Evolutionary conservation across 768 basidiomycete genomes (phyloP).

Genomic region (Calocera cornea): DNA sequence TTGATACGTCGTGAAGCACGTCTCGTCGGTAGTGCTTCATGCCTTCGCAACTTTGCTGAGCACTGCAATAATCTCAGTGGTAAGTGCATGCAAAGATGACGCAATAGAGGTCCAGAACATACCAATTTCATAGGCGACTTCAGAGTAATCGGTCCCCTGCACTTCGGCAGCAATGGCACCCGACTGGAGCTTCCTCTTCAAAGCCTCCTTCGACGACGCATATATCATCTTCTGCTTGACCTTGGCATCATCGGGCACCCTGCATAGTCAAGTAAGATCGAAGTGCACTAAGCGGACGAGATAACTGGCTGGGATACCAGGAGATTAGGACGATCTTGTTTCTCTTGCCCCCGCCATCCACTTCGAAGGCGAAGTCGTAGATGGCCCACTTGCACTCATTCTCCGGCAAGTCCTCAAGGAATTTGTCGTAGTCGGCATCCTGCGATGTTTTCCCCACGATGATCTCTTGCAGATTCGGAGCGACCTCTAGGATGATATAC

Average conservation of each 20-base stretch:
- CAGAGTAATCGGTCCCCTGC: conserved; percentile 67
- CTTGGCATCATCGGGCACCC: conserved; percentile 76
- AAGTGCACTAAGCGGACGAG: neutral
- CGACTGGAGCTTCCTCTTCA: conserved; percentile 43
- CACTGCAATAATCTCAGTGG: neutral
- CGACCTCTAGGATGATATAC: conserved; percentile 73
- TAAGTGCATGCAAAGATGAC: neutral
- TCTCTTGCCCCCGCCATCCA: conserved; percentile 55
- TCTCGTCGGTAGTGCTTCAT: no score
- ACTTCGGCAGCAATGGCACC: conserved; percentile 69
- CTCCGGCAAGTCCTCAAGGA: conserved; percentile 60
- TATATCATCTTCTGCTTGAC: conserved; percentile 89
- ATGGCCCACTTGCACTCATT: conserved; percentile 74
- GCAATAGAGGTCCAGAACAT: conserved; percentile 11
- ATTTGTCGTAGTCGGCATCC: conserved; percentile 47
- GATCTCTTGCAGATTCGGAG: conserved; percentile 50
- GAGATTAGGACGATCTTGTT: conserved; percentile 74
- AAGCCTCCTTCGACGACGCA: conserved; percentile 72
- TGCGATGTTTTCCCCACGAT: conserved; percentile 54
- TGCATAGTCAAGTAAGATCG: conserved; percentile 30
- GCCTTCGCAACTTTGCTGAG: neutral
- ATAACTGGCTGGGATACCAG: conserved; percentile 41
- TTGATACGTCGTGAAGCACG: no score
- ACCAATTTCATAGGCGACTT: conserved; percentile 64
- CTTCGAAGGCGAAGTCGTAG: conserved; percentile 79